A percentile compares a stretch with the other conserved stretches of the same genome.
These are phyloP conservation scores for Russula dissimulans DNA, from an alignment of 768 basidiomycete species.

Conservation along the genomic window DNA sequence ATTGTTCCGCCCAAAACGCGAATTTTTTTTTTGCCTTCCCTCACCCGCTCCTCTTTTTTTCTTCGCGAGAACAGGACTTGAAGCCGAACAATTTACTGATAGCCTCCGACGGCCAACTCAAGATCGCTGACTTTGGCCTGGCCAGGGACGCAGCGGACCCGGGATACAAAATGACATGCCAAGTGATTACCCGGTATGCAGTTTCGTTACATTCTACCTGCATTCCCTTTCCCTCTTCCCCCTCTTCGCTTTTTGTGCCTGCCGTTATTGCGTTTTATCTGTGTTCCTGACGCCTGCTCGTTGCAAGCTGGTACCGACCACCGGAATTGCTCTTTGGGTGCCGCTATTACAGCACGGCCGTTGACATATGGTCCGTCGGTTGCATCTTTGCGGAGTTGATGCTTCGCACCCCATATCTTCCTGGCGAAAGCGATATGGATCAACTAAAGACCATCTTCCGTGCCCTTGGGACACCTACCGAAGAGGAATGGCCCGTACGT, in stretches of 20 bases:
- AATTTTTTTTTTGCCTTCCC: neutral
- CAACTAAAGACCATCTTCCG: constrained; percentile 92
- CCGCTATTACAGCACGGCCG: constrained; percentile 82
- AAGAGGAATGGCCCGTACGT: constrained; percentile 93
- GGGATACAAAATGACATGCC: constrained; percentile 92
- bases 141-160: constrained; percentile 95
- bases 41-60: neutral
- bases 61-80: constrained; percentile 55
- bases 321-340: constrained; percentile 91
- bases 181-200: constrained; percentile 92
- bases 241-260: too few relatives aligned
- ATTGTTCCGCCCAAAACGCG: too few relatives aligned
- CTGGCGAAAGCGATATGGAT: constrained; percentile 95
- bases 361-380: constrained; percentile 96
- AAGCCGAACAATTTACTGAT: constrained; percentile 99
- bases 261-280: too few relatives aligned
- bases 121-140: constrained; percentile 97
- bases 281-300: neutral
- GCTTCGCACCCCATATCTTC: constrained; percentile 89
- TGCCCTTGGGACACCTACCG: constrained; percentile 91
- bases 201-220: neutral
- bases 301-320: constrained; percentile 90
- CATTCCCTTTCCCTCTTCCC: neutral
- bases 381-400: constrained; percentile 98
- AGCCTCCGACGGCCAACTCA: constrained; percentile 81